Evolutionary conservation across 371 early-diverging fungal species (phyloP).

Genomic region (Lichtheimia ornata): DNA sequence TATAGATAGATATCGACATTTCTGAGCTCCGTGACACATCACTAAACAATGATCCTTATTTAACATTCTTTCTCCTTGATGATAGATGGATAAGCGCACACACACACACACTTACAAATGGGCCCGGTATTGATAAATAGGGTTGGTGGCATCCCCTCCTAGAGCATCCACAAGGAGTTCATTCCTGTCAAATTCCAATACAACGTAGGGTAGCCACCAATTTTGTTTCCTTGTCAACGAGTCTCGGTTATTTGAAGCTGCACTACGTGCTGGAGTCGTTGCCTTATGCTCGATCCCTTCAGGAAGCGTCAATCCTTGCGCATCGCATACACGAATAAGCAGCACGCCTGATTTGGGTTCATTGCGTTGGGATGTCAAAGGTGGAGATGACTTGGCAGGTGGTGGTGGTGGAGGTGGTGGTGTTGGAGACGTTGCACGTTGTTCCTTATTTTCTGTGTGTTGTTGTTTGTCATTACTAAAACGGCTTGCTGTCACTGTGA

Average conservation of each 20-base stretch:
- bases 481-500: too few species aligned
- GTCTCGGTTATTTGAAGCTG: slow-evolving; percentile 51
- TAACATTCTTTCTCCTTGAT: neutral
- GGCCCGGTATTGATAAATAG: slow-evolving; percentile 84
- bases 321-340: slow-evolving; percentile 16
- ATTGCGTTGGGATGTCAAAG: slow-evolving; percentile 8
- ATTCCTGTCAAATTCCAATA: slow-evolving; percentile 93
- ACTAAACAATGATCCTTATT: slow-evolving; percentile 38
- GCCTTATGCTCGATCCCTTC: slow-evolving; percentile 17
- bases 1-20: slow-evolving; percentile 83
- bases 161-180: slow-evolving; percentile 83
- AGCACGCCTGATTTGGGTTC: slow-evolving; percentile 22
- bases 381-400: slow-evolving; percentile 9
- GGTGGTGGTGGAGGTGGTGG: slow-evolving; percentile 8
- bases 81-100: slow-evolving; percentile 11
- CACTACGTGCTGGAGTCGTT: slow-evolving; percentile 12
- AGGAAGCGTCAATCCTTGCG: slow-evolving; percentile 10
- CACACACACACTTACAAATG: slow-evolving; percentile 72
- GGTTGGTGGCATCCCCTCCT: slow-evolving; percentile 72
- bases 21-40: slow-evolving; percentile 89
- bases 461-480: neutral
- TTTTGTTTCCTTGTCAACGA: slow-evolving; percentile 71
- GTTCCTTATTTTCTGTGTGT: slow-evolving; percentile 28
- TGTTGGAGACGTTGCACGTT: slow-evolving; percentile 1
- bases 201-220: slow-evolving; percentile 85